Conservation (phyloP, 108 stramenopile genomes). For the Licmophora abbreviata region DNA sequence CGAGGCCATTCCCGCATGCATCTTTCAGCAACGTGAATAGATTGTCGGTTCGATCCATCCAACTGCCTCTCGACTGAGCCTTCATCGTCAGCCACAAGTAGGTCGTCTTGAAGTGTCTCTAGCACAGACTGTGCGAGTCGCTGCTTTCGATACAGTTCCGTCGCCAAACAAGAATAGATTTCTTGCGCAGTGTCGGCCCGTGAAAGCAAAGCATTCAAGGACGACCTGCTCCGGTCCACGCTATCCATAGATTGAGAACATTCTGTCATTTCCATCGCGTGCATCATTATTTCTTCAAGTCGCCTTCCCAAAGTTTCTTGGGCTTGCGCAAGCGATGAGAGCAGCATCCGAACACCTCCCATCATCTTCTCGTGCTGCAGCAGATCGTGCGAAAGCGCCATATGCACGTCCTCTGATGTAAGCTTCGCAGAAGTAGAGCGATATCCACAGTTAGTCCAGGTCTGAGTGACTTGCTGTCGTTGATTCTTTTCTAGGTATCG, state of each 20-base stretch:
- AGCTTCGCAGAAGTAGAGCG: conserved; percentile 11
- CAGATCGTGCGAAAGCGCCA: conserved; percentile 54
- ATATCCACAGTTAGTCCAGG: background rate
- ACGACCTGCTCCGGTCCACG: background rate
- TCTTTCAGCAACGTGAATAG: too few relatives aligned
- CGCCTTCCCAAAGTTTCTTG: conserved; percentile 63
- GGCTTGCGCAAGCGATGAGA: conserved; percentile 40
- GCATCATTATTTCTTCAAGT: conserved; percentile 50
- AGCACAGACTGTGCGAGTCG: conserved; percentile 28
- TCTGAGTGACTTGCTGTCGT: conserved; percentile 6
- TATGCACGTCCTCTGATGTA: conserved; percentile 28
- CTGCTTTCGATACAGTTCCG: conserved; percentile 57
- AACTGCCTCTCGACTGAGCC: too few relatives aligned
- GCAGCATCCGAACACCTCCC: conserved; percentile 26
- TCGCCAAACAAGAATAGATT: conserved; percentile 38
- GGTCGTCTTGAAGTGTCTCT: conserved; percentile 39
- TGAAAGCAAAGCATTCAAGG: conserved; percentile 14
- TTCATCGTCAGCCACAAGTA: conserved; percentile 22
- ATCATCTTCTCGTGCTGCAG: conserved; percentile 75
- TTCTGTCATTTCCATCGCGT: conserved; percentile 11
- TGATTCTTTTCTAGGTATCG: conserved; percentile 12
- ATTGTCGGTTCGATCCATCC: too few relatives aligned
- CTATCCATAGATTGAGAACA: background rate
- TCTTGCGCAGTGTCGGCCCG: conserved; percentile 11
- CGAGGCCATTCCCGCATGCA: too few relatives aligned